Evolutionary conservation across 179 eudicot genomes (phyloP).

Genomic region (Silene vulgaris): DNA sequence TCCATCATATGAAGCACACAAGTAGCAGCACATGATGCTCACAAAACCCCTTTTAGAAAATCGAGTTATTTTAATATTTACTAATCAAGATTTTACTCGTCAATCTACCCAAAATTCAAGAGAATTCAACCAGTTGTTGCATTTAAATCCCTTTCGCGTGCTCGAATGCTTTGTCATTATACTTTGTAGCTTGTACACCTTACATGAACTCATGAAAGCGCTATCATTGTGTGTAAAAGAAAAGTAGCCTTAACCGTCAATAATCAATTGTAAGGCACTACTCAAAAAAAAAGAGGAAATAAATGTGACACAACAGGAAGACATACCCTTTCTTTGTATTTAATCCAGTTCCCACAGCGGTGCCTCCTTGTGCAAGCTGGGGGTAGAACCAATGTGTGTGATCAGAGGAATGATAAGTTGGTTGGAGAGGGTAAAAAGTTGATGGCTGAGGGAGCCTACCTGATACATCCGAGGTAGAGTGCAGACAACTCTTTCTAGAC

Average conservation of each 20-base stretch:
- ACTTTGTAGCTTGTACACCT: not conserved
- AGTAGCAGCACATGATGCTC: too few species aligned
- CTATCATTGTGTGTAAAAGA: not conserved
- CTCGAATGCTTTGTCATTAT: not conserved
- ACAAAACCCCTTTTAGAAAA: too few species aligned
- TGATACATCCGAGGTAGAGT: slow-evolving; percentile 93
- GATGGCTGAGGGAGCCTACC: slow-evolving; percentile 35
- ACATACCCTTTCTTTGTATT: slow-evolving; percentile 93
- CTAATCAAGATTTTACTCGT: too few species aligned
- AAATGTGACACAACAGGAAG: not conserved
- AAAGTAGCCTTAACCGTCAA: not conserved
- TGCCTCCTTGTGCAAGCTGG: slow-evolving; percentile 99
- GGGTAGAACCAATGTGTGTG: slow-evolving; percentile 24
- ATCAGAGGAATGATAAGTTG: slow-evolving; percentile 12
- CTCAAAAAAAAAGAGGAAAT: not conserved
- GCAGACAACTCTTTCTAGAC: slow-evolving; percentile 68
- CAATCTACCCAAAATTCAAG: too few species aligned
- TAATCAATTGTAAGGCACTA: not conserved
- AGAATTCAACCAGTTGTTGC: not conserved
- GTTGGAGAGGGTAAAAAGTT: not conserved
- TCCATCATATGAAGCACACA: too few species aligned
- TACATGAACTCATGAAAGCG: not conserved
- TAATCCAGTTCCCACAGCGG: slow-evolving; percentile 98
- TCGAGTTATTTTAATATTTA: too few species aligned
- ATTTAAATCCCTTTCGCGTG: not conserved